A percentile compares a stretch with the other conserved stretches of the same genome.
Conservation (phyloP, 345 rosid species). For the Lumnitzera littorea region DNA sequence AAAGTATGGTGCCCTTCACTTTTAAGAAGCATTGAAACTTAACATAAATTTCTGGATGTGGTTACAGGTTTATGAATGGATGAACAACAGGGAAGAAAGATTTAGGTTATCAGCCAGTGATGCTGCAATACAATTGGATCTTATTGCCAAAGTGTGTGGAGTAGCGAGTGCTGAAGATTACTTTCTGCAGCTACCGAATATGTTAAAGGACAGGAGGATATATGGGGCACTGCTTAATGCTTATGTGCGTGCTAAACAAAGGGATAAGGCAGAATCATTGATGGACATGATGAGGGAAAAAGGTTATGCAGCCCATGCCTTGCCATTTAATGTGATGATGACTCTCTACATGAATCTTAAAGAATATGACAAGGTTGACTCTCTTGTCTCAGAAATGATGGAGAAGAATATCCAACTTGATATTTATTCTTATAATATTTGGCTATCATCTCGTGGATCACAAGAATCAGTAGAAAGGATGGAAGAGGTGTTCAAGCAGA, state of each 20-base stretch:
- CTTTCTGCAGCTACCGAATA: slow-evolving; percentile 46
- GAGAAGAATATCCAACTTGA: slow-evolving; percentile 61
- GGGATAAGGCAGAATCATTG: slow-evolving; percentile 66
- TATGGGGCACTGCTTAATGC: slow-evolving; percentile 81
- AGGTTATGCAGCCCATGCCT: slow-evolving; percentile 53
- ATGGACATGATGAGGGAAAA: slow-evolving; percentile 58
- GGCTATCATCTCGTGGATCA: slow-evolving; percentile 78
- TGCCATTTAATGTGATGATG: slow-evolving; percentile 95
- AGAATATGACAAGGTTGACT: slow-evolving; percentile 66
- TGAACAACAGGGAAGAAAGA: slow-evolving; percentile 67
- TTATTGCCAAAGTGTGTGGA: slow-evolving; percentile 76
- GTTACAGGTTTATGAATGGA: slow-evolving; percentile 83
- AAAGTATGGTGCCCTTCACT: neutral
- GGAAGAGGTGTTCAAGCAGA: slow-evolving; percentile 70
- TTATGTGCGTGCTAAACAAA: slow-evolving; percentile 50
- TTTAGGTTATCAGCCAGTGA: slow-evolving; percentile 69
- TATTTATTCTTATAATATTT: slow-evolving; percentile 84
- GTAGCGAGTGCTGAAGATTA: slow-evolving; percentile 61
- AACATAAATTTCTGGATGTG: neutral
- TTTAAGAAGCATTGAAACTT: neutral
- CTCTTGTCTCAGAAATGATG: slow-evolving; percentile 68
- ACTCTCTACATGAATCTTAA: slow-evolving; percentile 83
- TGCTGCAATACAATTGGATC: slow-evolving; percentile 90
- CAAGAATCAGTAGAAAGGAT: slow-evolving; percentile 58
- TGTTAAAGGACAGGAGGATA: slow-evolving; percentile 70